phyloP scores from a whole-genome alignment of 2,329 filamentous ascomycete genomes.

The Fusarium pilosicola region DNA sequence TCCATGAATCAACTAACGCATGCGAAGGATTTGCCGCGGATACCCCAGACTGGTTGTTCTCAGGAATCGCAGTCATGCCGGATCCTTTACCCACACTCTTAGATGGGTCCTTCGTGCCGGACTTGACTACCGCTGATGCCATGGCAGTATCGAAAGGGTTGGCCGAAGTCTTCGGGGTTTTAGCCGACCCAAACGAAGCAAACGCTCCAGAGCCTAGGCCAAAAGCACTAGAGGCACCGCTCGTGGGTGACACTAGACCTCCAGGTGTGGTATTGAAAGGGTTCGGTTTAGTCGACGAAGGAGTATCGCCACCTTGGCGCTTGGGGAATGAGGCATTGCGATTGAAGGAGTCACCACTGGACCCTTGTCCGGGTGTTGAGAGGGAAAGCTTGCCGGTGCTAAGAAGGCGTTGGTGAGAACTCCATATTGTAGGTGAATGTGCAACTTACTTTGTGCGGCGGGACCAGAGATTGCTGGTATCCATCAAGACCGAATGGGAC shows the following conservation, averaged over 20 bases:
- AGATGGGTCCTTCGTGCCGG: slow-evolving; percentile 46
- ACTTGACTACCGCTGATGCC: slow-evolving; percentile 54
- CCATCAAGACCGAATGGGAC: slow-evolving; percentile 60
- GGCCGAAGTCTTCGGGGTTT: slow-evolving; percentile 87
- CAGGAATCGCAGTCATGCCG: slow-evolving; percentile 59
- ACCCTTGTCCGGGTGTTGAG: slow-evolving; percentile 73
- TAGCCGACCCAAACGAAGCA: slow-evolving; percentile 83
- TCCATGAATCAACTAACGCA: slow-evolving; percentile 86
- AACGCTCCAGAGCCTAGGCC: slow-evolving; percentile 95
- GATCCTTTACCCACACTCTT: slow-evolving; percentile 46
- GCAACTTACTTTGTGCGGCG: slow-evolving; percentile 81
- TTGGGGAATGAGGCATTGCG: slow-evolving; percentile 74
- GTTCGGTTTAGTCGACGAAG: slow-evolving; percentile 78
- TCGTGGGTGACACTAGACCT: slow-evolving; percentile 55
- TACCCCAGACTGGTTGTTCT: slow-evolving; percentile 49
- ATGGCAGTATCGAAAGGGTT: slow-evolving; percentile 82
- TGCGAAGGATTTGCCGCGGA: slow-evolving; percentile 56
- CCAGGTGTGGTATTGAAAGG: slow-evolving; percentile 80
- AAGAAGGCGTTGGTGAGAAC: slow-evolving; percentile 34
- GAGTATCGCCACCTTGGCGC: slow-evolving; percentile 74
- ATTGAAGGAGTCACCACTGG: slow-evolving; percentile 64
- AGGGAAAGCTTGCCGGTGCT: slow-evolving; percentile 93
- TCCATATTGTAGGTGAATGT: background rate
- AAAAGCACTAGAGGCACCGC: slow-evolving; percentile 86
- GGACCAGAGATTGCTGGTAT: slow-evolving; percentile 72